Evolutionary conservation across 768 basidiomycete species (phyloP), one percentile per base, ranked within the genome.

Genomic region (Mrakia gelida): DNA sequence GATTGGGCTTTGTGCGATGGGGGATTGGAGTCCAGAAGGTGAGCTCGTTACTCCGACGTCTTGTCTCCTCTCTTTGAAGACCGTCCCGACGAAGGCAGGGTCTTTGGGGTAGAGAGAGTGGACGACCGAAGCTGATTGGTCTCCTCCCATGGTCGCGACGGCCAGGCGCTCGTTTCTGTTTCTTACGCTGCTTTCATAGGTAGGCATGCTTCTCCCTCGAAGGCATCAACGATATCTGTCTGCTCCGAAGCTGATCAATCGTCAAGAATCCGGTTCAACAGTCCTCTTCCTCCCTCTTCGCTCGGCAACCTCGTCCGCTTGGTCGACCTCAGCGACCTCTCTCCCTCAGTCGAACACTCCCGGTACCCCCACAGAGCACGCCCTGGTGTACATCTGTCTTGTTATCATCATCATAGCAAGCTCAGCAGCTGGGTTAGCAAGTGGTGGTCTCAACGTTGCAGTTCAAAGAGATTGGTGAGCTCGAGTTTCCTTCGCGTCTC

Each of bases 401-500:
- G 80, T 82, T 0, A 52, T 84, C 30, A 83, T 87, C 34, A 81
- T 86, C 26, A 5, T 86, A 23, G 80, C 80, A 0, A 85, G 85
- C 9, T 85, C 85, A 73, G 68, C 84, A 11, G 83, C 87, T 41
- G 84, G 86, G 43, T 80, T 88, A 0, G 84, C 88, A 0, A 86
- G 84, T 26, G 85, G 85, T 4, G 84, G 85, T 21, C 86, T 87
- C 49, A 84, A 86, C 0, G 85, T 88, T 1, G 86, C 87, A 0
- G 84, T 89, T 32, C 87, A 89, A 80, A 82, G 88, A 18, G 88
- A 89, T 76, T 89, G 88, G 88, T 73, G 72, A 32, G 72, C 43
- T 15, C 30, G n/a, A 7, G 1, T 71, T n/a, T 26, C 15, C 13
- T 10, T 45, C 34, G n/a, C 15, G 4, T 49, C 6, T 9, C 3